phyloP scores from a whole-genome alignment of 2,329 filamentous ascomycete genomes.

The Nannizziopsis arthrosporioides region DNA sequence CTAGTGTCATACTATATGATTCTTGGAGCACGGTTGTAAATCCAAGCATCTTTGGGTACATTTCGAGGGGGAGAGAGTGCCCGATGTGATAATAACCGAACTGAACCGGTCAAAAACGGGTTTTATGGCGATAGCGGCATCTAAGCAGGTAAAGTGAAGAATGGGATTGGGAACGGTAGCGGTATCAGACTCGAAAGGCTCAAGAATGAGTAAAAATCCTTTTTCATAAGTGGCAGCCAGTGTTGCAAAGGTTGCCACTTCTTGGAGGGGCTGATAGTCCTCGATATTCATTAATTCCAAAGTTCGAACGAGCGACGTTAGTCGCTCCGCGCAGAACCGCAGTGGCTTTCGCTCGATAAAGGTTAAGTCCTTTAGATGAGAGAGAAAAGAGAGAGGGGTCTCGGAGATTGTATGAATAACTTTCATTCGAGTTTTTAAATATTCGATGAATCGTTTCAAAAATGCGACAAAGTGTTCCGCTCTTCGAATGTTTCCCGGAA shows the following conservation, averaged over 20 bases:
- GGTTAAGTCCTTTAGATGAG: slow-evolving; percentile 86
- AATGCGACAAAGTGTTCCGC: slow-evolving; percentile 95
- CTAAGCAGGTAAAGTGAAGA: slow-evolving; percentile 92
- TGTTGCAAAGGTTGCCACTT: slow-evolving; percentile 95
- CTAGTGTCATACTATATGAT: slow-evolving; percentile 94
- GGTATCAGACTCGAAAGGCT: slow-evolving; percentile 90
- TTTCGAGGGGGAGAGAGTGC: slow-evolving; percentile 95
- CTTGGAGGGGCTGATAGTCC: slow-evolving; percentile 91
- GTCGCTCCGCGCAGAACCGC: slow-evolving; percentile 79
- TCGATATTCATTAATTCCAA: slow-evolving; percentile 95
- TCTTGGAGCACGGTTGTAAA: slow-evolving; percentile 90
- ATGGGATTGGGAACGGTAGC: slow-evolving; percentile 93
- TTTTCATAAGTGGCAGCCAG: slow-evolving; percentile 94
- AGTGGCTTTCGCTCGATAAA: slow-evolving; percentile 96
- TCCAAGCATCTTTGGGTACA: slow-evolving; percentile 98
- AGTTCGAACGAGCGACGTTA: slow-evolving; percentile 88
- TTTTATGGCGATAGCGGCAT: slow-evolving; percentile 95
- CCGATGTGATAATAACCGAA: slow-evolving; percentile 96
- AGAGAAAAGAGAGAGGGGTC: slow-evolving; percentile 84
- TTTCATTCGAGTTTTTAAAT: slow-evolving; percentile 96
- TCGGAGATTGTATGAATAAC: slow-evolving; percentile 95
- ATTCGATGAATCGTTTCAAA: slow-evolving; percentile 92
- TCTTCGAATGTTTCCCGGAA: slow-evolving; percentile 89
- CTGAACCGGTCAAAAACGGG: slow-evolving; percentile 96
- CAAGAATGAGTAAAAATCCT: slow-evolving; percentile 89